Percentiles rank a stretch among this genome's conserved stretches.
These are phyloP conservation scores for Thozetella sp. DNA, from an alignment of 495 filamentous ascomycete genomes.

Conservation along the genomic window DNA sequence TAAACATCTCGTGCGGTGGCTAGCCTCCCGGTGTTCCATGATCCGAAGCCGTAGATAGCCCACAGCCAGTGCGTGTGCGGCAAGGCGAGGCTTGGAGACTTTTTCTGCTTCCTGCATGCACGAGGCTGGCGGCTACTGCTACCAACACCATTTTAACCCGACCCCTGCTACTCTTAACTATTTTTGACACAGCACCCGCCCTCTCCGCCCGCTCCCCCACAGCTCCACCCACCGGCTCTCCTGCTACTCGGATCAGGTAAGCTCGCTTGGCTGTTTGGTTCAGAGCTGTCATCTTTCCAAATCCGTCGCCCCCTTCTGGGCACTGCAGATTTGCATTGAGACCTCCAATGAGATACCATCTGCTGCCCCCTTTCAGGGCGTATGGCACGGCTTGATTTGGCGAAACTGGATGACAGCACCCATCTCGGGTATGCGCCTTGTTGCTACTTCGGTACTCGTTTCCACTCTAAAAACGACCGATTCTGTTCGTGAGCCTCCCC, in stretches of 20 bases:
- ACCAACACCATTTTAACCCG: constrained; percentile 2
- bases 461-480: no score
- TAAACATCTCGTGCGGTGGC: not conserved
- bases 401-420: not conserved
- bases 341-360: not conserved
- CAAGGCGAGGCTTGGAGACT: constrained; percentile 13
- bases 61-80: constrained; percentile 4
- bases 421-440: not conserved
- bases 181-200: constrained; percentile 11
- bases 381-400: no score
- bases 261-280: not conserved
- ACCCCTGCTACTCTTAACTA: constrained; percentile 7
- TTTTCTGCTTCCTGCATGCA: constrained; percentile 1
- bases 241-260: not conserved
- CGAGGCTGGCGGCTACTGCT: constrained; percentile 22
- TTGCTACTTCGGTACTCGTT: no score
- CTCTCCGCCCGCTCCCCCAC: not conserved
- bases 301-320: not conserved
- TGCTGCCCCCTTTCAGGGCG: not conserved
- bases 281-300: no score
- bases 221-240: not conserved
- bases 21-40: not conserved
- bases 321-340: not conserved
- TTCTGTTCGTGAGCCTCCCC: no score
- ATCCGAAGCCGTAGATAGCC: not conserved